Evolutionary conservation across 2,329 filamentous ascomycete genomes (phyloP).

Genomic region (Cercospora zeae-maydis): DNA sequence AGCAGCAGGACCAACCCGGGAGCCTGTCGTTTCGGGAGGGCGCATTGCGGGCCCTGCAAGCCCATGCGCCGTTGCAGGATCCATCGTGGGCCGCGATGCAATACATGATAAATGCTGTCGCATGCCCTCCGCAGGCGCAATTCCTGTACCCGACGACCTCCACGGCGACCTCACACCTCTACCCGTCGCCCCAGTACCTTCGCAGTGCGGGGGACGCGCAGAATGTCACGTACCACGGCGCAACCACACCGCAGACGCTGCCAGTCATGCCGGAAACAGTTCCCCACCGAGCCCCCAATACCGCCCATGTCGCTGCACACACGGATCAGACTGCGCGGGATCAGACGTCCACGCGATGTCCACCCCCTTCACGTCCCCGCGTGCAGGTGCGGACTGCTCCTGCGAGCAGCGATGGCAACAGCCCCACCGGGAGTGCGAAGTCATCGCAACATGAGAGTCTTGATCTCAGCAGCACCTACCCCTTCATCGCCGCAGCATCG

Average conservation of each 20-base stretch:
- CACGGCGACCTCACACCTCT: not conserved
- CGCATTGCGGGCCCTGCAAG: not conserved
- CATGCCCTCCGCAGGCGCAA: not conserved
- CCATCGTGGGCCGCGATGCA: constrained; percentile 2
- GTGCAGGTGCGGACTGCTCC: constrained; percentile 2
- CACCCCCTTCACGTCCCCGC: not conserved
- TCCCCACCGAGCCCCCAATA: not conserved
- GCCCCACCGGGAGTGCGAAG: not conserved
- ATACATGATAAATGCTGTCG: not conserved
- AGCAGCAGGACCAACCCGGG: not conserved
- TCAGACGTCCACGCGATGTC: not conserved
- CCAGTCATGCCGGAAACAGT: not conserved
- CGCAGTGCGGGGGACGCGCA: not conserved
- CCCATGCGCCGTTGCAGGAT: not conserved
- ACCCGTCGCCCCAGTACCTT: not conserved
- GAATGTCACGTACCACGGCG: not conserved
- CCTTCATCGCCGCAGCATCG: constrained; percentile 8
- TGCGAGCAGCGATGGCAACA: not conserved
- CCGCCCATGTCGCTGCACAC: not conserved
- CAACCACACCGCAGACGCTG: not conserved
- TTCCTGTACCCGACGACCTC: not conserved
- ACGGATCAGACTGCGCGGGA: not conserved
- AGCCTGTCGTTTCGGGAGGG: not conserved
- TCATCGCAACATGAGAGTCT: not conserved
- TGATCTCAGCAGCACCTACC: constrained; percentile 6